A percentile compares a stretch with the other conserved stretches of the same genome.
phyloP scores from a whole-genome alignment of 78 protist species.

The Protostelium mycophagum region DNA sequence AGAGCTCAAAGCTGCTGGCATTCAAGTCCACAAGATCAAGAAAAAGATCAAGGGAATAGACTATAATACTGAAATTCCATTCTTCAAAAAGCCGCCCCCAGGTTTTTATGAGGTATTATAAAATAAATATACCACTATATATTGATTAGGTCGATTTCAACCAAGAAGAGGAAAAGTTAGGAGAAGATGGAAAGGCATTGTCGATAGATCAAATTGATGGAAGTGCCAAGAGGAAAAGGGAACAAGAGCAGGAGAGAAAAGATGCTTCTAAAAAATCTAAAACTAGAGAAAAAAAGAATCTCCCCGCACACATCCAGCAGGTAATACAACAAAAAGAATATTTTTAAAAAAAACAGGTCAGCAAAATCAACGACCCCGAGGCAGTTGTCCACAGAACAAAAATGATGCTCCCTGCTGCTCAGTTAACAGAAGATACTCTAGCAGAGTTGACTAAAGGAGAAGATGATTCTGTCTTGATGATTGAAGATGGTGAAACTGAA shows the following conservation, averaged over 20 bases:
- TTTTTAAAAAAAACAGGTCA: not conserved
- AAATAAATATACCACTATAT: not conserved
- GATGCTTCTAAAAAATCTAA: conserved; percentile 39
- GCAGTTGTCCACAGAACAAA: conserved; percentile 31
- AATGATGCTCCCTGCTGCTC: conserved; percentile 75
- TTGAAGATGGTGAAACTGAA: not conserved
- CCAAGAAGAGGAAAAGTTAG: conserved; percentile 22
- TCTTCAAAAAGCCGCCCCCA: conserved; percentile 37
- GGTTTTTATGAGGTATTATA: conserved; percentile 59
- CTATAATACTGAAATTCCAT: conserved; percentile 71
- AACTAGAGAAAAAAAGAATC: conserved; percentile 24
- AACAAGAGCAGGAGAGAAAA: conserved; percentile 41
- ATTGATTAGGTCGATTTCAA: conserved; percentile 6
- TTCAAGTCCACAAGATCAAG: conserved; percentile 33
- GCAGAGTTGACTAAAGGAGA: conserved; percentile 64
- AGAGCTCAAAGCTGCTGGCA: conserved; percentile 93
- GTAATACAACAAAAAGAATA: conserved; percentile 17
- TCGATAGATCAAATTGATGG: conserved; percentile 42
- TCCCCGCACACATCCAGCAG: conserved; percentile 63
- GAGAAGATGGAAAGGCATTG: conserved; percentile 12
- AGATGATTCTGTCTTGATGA: not conserved
- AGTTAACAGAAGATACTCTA: conserved; percentile 79
- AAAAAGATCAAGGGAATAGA: conserved; percentile 41
- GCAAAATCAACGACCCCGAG: conserved; percentile 62
- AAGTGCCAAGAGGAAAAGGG: conserved; percentile 20